Evolutionary conservation across 2,329 filamentous ascomycete species (phyloP).

Genomic region (Hypomyces rosellus): DNA sequence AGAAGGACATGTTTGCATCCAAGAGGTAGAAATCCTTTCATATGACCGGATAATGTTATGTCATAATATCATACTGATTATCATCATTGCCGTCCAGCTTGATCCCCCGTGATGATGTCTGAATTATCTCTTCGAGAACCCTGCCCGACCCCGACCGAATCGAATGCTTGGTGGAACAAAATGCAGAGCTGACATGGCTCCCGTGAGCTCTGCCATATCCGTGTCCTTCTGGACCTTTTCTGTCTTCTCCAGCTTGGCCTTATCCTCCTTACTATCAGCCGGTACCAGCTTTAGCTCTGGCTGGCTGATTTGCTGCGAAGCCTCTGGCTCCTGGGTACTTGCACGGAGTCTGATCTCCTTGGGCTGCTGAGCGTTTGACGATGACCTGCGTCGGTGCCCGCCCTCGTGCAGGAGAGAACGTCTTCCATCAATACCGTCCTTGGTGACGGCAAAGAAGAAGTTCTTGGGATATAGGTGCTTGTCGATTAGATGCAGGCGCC

Average conservation of each 20-base stretch:
- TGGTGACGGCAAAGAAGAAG: conserved; percentile 83
- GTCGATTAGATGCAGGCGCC: conserved; percentile 82
- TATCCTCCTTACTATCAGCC: conserved; percentile 5
- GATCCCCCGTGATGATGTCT: conserved; percentile 12
- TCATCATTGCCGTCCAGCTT: conserved; percentile 19
- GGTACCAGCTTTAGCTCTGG: conserved; percentile 11
- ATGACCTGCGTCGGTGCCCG: conserved; percentile 41
- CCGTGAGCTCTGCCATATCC: conserved; percentile 57
- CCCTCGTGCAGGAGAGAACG: conserved; percentile 68
- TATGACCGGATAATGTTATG: conserved; percentile 22
- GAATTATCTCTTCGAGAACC: conserved; percentile 46
- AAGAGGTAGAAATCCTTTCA: conserved; percentile 33
- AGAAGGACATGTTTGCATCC: conserved; percentile 1
- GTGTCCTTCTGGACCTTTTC: conserved; percentile 31
- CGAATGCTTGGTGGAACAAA: conserved; percentile 64
- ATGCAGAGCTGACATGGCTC: conserved; percentile 64
- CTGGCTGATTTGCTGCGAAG: conserved; percentile 10
- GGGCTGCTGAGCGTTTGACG: conserved; percentile 33
- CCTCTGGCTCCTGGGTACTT: conserved; percentile 25
- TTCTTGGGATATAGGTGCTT: conserved; percentile 88
- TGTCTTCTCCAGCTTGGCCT: conserved; percentile 15
- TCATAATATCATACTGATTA: conserved; percentile 29
- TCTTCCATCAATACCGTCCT: conserved; percentile 81
- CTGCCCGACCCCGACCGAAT: conserved; percentile 54
- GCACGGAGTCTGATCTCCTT: conserved; percentile 28